phyloP scores from a whole-genome alignment of 169 alveolate genomes.

The Cryptosporidium sp. region DNA sequence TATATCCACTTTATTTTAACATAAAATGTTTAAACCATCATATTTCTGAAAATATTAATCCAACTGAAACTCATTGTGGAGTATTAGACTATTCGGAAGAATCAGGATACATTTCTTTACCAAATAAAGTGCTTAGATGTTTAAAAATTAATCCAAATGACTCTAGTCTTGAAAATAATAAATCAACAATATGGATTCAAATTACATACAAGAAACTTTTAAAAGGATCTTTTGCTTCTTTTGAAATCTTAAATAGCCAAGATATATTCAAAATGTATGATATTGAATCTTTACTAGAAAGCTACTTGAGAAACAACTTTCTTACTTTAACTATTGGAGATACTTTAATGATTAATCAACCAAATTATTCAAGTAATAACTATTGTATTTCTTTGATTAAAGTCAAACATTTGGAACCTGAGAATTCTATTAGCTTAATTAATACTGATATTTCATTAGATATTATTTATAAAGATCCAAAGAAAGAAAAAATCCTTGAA shows the following conservation, averaged over 20 bases:
- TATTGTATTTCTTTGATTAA: slow-evolving; percentile 19
- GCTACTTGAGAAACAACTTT: slow-evolving; percentile 37
- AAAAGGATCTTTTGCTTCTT: slow-evolving; percentile 51
- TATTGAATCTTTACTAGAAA: slow-evolving; percentile 48
- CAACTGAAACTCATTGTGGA: slow-evolving; percentile 53
- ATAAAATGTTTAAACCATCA: slow-evolving; percentile 21
- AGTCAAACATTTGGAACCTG: slow-evolving; percentile 65
- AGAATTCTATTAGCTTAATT: slow-evolving; percentile 18
- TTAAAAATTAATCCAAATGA: slow-evolving; percentile 5
- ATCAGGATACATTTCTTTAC: slow-evolving; percentile 47
- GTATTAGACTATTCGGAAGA: slow-evolving; percentile 34
- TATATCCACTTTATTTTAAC: slow-evolving; percentile 50
- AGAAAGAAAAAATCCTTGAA: not conserved
- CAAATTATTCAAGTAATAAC: not conserved
- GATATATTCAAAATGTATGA: slow-evolving; percentile 35
- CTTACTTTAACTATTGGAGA: slow-evolving; percentile 48
- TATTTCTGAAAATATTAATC: not conserved
- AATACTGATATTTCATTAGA: slow-evolving; percentile 49
- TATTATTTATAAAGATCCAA: not conserved
- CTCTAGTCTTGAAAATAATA: not conserved
- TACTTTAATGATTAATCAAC: slow-evolving; percentile 35
- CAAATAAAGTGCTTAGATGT: slow-evolving; percentile 57
- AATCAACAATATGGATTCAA: slow-evolving; percentile 13
- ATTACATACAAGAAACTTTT: slow-evolving; percentile 8
- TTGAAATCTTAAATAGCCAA: slow-evolving; percentile 21